These are phyloP conservation scores for Cornus controversa DNA, from an alignment of 148 eudicot genomes.

Conservation along the genomic window DNA sequence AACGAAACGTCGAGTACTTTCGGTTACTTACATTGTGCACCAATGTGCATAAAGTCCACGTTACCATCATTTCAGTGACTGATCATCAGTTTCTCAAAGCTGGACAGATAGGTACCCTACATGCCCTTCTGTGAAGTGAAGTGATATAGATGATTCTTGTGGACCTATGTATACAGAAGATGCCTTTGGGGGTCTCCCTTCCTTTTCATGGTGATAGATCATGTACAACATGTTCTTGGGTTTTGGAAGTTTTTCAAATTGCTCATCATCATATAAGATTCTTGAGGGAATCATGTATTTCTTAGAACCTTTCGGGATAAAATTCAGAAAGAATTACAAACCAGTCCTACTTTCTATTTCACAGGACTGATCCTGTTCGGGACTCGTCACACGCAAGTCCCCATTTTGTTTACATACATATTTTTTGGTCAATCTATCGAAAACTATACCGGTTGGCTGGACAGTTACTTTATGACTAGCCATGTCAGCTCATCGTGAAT, in stretches of 20 bases:
- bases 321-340: no score
- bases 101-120: no score
- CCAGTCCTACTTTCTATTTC: no score
- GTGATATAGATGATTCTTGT: conserved; percentile 17
- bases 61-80: conserved; percentile 1
- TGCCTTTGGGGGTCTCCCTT: conserved; percentile 4
- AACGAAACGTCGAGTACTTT: conserved; percentile 17
- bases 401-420: no score
- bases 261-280: conserved; percentile 1
- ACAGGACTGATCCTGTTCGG: no score
- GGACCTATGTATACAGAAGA: conserved; percentile 9
- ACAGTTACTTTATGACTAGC: no score
- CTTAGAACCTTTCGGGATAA: no score
- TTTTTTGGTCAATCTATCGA: no score
- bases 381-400: no score
- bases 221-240: background rate
- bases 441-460: no score
- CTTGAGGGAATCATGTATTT: background rate
- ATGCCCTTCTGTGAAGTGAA: no score
- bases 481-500: no score
- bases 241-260: background rate
- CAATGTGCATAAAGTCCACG: background rate
- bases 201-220: background rate
- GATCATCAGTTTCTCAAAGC: background rate
- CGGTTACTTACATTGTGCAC: background rate